These are phyloP conservation scores for Botrytis aclada DNA, from an alignment of 2,329 filamentous ascomycete genomes.

Conservation along the genomic window DNA sequence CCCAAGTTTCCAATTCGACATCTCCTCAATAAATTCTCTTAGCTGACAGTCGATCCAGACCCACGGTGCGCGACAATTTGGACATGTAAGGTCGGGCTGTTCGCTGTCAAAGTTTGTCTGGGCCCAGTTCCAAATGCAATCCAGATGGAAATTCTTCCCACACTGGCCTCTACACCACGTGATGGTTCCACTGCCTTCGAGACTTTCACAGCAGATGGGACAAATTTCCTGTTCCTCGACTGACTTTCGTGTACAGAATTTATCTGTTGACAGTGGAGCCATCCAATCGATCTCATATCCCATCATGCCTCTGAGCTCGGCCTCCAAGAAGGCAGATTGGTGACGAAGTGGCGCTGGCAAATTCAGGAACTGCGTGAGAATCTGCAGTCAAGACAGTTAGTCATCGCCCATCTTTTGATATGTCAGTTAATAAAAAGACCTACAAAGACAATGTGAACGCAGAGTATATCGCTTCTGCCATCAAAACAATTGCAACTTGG, in stretches of 20 bases:
- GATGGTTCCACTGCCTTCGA: background rate
- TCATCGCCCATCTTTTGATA: background rate
- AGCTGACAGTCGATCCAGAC: background rate
- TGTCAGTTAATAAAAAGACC: slow-evolving; percentile 28
- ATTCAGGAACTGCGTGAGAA: background rate
- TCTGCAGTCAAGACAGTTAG: background rate
- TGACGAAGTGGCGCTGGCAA: background rate
- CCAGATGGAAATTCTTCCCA: background rate
- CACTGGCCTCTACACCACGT: background rate
- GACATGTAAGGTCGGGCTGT: background rate
- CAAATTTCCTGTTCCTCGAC: background rate
- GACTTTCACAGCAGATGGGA: background rate
- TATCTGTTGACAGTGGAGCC: background rate
- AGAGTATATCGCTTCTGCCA: slow-evolving; percentile 52
- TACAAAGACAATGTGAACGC: slow-evolving; percentile 62
- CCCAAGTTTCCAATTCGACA: background rate
- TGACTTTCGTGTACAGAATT: background rate
- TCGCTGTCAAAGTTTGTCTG: background rate
- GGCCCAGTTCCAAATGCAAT: background rate
- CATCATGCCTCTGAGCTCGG: background rate
- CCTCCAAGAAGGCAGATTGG: background rate
- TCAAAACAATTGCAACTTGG: slow-evolving; percentile 56
- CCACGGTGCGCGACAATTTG: background rate
- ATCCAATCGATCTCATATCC: background rate
- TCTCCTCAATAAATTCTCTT: accelerated